phyloP scores from a whole-genome alignment of 768 basidiomycete species.

The Hygrophoropsis aurantiaca region DNA sequence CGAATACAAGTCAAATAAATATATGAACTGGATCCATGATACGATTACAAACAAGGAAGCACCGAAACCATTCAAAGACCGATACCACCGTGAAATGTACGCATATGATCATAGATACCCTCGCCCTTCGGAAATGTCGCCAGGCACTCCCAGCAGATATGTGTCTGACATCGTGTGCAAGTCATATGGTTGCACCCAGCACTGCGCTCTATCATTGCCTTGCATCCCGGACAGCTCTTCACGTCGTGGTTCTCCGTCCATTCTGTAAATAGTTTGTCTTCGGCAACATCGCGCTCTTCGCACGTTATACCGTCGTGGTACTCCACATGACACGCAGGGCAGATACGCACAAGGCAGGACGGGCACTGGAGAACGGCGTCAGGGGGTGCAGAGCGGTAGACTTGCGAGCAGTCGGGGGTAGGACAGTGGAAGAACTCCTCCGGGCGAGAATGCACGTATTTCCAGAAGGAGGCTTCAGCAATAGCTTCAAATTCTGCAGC shows the following conservation, averaged over 20 bases:
- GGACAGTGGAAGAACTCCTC: conserved; percentile 75
- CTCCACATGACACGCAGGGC: conserved; percentile 57
- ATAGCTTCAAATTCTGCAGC: conserved; percentile 54
- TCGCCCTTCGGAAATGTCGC: conserved; percentile 65
- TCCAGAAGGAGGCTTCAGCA: conserved; percentile 57
- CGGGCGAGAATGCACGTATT: conserved; percentile 57
- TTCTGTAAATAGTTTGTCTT: conserved; percentile 56
- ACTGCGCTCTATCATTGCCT: conserved; percentile 64
- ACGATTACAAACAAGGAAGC: neutral
- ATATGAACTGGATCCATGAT: neutral
- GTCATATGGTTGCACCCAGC: conserved; percentile 85
- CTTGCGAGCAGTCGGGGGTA: conserved; percentile 73
- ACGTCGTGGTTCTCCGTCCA: conserved; percentile 68
- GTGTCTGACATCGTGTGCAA: conserved; percentile 71
- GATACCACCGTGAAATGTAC: conserved; percentile 61
- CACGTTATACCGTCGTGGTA: conserved; percentile 71
- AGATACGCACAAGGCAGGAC: conserved; percentile 69
- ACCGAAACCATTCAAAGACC: conserved; percentile 31
- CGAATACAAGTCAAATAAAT: no score
- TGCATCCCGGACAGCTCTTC: conserved; percentile 74
- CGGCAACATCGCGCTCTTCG: conserved; percentile 50
- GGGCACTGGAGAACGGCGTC: conserved; percentile 66
- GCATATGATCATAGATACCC: conserved; percentile 83
- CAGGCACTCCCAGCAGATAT: conserved; percentile 82
- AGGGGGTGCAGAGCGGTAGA: conserved; percentile 58